Base-by-base conservation (phyloP, 768 basidiomycete species). In the Suillus placidus region DNA sequence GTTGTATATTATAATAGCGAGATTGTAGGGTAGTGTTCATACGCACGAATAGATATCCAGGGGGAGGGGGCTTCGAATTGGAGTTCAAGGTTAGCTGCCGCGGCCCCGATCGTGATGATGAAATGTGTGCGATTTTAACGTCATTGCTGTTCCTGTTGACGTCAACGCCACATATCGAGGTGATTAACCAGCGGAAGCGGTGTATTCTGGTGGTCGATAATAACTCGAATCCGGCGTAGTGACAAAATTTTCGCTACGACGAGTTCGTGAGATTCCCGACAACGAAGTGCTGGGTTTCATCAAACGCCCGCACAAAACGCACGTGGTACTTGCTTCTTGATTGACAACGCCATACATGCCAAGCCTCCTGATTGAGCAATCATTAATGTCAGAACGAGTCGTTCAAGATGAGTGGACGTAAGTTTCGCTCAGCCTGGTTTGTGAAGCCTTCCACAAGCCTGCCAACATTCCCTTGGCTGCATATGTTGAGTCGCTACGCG, bases 391-490 rank as follows among this genome's bases (percentile, higher is more conserved):
- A 60, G 38, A 60, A 42, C 26, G 58, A 30, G 26, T 20, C 40
- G 16, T 42, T 42, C 58, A 60, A 60, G 38, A 58, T 60, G 18
- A 60, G 40, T 60, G 10, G 30, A 60, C 58, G 38, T 32, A 60
- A 60, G 40, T 60, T 20, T 60, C 37, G 57, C 42, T 64, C 61
- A 63, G 38, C 63, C 55, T 73, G 69, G 69, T 60, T 60, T 49
- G 67, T 26, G 52, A 62, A 66, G 56, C 60, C 62, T 69, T 65
- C 60, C 8, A 52, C 65, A 42, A 60, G 58, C 37, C 37, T 40
- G 37, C 18, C 57, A 40, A 42, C 26, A 42, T 20, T 38, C 57
- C 38, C 5, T 42, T 42, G 58, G 30, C 18, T 42, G 57, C 37
- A 38, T 18, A 42, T 23, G 12, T 30, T 40, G 57, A 60, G 9